Evolutionary conservation across 208 protist species (phyloP).

Genomic region (Trypanosomatidae sp.): DNA sequence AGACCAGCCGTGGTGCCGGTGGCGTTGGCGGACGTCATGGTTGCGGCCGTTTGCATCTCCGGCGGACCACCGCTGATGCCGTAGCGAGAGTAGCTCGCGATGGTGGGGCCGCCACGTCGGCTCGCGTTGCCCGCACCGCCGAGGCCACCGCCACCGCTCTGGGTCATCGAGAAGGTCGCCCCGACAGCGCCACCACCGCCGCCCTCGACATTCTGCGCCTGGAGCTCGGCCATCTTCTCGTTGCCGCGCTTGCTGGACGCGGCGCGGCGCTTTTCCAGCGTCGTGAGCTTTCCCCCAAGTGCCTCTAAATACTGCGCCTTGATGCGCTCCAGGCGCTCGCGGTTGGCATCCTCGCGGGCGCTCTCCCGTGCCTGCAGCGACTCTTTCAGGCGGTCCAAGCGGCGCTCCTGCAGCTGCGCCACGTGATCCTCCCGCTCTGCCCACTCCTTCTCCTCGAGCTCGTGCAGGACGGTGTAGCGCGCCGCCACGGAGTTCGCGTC

Average conservation of each 20-base stretch:
- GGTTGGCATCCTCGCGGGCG: constrained; percentile 61
- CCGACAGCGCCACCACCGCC: constrained; percentile 2
- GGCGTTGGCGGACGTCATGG: constrained; percentile 12
- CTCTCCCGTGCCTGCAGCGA: constrained; percentile 65
- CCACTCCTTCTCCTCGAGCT: constrained; percentile 88
- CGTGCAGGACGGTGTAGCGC: constrained; percentile 52
- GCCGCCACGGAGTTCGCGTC: constrained; percentile 56
- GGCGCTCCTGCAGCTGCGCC: constrained; percentile 64
- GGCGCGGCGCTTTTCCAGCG: constrained; percentile 34
- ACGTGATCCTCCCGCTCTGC: constrained; percentile 81
- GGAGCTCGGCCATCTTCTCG: constrained; percentile 16
- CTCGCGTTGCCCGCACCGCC: no score
- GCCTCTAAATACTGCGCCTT: constrained; percentile 47
- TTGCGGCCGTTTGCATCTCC: constrained; percentile 1
- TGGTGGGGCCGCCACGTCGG: constrained; percentile 5
- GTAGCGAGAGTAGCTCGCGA: constrained; percentile 29
- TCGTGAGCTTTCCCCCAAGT: constrained; percentile 46
- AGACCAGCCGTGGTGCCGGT: no score
- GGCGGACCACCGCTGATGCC: constrained; percentile 18
- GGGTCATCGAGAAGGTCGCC: background rate
- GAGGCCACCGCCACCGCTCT: background rate
- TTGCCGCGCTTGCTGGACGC: constrained; percentile 32
- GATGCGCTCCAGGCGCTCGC: constrained; percentile 54
- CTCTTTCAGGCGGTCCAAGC: constrained; percentile 52
- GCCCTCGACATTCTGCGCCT: constrained; percentile 8